Evolutionary conservation across 2,329 filamentous ascomycete genomes (phyloP).

Genomic region (Penicillium nordicum): DNA sequence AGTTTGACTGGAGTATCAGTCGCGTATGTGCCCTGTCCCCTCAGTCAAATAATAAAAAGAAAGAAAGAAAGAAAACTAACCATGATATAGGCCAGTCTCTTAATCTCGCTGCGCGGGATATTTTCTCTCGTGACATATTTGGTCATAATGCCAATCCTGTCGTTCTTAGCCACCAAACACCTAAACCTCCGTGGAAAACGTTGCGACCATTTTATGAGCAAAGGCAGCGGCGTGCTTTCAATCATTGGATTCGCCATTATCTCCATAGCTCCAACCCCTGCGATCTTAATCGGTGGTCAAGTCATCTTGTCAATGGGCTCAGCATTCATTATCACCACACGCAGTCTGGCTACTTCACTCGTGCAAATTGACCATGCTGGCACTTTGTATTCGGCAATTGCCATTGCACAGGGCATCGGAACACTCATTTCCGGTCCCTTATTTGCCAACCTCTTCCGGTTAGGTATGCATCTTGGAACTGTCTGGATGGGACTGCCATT

Average conservation of each 20-base stretch:
- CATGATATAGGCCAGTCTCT: conserved; percentile 23
- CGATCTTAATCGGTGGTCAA: conserved; percentile 20
- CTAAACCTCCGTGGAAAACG: conserved; percentile 19
- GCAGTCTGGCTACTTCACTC: conserved; percentile 29
- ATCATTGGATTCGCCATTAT: conserved; percentile 22
- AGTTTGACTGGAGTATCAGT: conserved; percentile 30
- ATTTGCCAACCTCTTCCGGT: conserved; percentile 26
- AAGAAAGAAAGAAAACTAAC: conserved; percentile 5
- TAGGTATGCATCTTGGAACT: conserved; percentile 26
- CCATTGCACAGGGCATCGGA: conserved; percentile 23
- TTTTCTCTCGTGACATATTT: conserved; percentile 22
- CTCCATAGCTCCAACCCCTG: conserved; percentile 16
- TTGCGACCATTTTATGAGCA: conserved; percentile 23
- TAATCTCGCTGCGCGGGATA: conserved; percentile 27
- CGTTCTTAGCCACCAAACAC: conserved; percentile 13
- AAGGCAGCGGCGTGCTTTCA: conserved; percentile 18
- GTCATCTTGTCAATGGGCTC: conserved; percentile 26
- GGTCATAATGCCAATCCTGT: conserved; percentile 22
- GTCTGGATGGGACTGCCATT: conserved; percentile 30
- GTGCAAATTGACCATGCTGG: conserved; percentile 27
- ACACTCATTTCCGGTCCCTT: conserved; percentile 25
- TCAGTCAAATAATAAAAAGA: not conserved
- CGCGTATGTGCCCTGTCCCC: conserved; percentile 16
- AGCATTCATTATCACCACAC: conserved; percentile 20
- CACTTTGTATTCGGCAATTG: conserved; percentile 28